Evolutionary conservation across 306 rosid species (phyloP).

Genomic region (Crataegus laevigata): DNA sequence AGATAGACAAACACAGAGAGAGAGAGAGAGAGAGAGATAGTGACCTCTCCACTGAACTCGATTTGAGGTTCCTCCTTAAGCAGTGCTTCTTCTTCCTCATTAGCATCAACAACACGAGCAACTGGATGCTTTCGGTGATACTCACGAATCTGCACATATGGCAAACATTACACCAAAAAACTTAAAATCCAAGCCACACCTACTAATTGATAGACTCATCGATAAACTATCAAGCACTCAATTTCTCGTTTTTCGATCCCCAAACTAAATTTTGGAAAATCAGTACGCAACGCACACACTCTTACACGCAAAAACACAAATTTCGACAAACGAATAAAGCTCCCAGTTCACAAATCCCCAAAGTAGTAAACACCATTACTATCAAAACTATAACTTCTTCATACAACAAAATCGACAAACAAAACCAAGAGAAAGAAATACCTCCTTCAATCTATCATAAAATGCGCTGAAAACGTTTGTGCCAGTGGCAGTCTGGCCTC

Average conservation of each 20-base stretch:
- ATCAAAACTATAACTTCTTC: background rate
- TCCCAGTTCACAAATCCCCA: background rate
- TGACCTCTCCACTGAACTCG: conserved; percentile 97
- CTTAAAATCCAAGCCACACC: background rate
- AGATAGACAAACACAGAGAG: background rate
- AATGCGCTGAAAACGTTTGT: conserved; percentile 89
- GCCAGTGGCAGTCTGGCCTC: conserved; percentile 91
- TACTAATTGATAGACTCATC: background rate
- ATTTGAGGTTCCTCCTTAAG: conserved; percentile 86
- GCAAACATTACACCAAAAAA: background rate
- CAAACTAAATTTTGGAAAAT: background rate
- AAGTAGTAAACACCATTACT: background rate
- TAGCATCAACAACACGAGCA: conserved; percentile 80
- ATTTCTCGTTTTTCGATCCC: background rate
- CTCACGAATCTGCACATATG: conserved; percentile 72
- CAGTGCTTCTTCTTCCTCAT: conserved; percentile 59
- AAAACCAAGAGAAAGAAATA: background rate
- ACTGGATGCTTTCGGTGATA: conserved; percentile 91
- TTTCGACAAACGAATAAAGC: background rate
- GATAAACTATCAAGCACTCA: background rate
- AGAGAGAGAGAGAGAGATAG: background rate
- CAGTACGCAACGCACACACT: background rate
- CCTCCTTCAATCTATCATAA: conserved; percentile 95
- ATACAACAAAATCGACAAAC: background rate
- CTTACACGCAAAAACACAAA: background rate